Evolutionary conservation across 2,329 filamentous ascomycete species (phyloP), one percentile per base, ranked within the genome.

Genomic region (Aspergillus sp.): DNA sequence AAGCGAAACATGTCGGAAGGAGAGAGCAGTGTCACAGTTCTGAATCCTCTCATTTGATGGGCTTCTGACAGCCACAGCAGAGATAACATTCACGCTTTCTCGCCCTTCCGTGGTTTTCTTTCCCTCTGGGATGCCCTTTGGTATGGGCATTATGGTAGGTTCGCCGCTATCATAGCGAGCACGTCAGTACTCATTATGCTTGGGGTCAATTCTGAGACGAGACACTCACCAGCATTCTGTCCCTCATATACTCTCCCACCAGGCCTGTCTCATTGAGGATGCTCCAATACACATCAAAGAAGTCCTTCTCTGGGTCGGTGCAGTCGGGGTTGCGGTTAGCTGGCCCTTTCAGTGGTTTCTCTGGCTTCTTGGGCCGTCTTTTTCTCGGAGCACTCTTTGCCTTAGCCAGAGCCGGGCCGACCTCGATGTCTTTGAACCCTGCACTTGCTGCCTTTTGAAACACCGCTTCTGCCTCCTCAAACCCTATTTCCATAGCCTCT

Each of bases 261-360:
- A 50, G 47, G 47, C 13, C 13, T 6, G 8, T 17, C 25, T 44
- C 27, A 48, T 54, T 27, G 10, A 58, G 25, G 2, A 58, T 30
- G 1, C 36, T 42, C 32, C 54, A 27, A 15, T 42, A 55, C 3
- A 39, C 11, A 23, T 54, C 57, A 17, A 60, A 21, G 21, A 65
- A 62, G 39, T 65, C 63, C 36, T 56, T 58, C 36, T 65, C 61
- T 10, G 61, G 59, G 15, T 62, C 57, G 15, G 48, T 42, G 32
- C 60, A 64, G 19, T 44, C 41, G 8, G 47, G 8, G 11, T 50
- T 4, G 30, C 21, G n/a, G 42, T 19, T n/a, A 2, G 21, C n/a
- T 5, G 21, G 47, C 36, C 39, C 32, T 15, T 39, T 36, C 11
- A 11, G 15, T 27, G 41, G 27, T 30, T 58, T 55, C 21, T 25